Evolutionary conservation across 2,329 filamentous ascomycete species (phyloP), one percentile per base, ranked within the genome.

Genomic region (Curvularia spicifera): DNA sequence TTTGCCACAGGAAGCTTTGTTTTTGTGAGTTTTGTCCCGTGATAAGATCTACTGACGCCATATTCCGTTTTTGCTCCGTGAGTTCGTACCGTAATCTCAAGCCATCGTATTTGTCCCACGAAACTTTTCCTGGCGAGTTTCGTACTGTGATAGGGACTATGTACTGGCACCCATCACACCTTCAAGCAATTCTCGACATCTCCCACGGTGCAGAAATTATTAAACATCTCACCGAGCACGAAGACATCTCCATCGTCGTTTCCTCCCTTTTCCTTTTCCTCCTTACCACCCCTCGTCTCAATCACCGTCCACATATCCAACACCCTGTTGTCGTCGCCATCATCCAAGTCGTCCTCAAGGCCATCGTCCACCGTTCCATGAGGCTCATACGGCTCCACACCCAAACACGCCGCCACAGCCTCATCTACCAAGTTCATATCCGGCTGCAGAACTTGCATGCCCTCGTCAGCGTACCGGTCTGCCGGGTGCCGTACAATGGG

Each of bases 221-320:
- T 60, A 40, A 67, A 64, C 60, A 67, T 47, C 0, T 55, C 53
- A 1, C 55, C 58, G 22, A 56, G 31, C 52, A 24, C 50, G 50
- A 24, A 50, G 5, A 15, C 6, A 3, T n/a, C 22, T 33, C 52
- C 37, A 20, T 24, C 22, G 28, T 8, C 18, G 13, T 39, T 24
- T 13, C 9, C 4, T 26, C 9, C 37, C n/a, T 2, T 48, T 37
- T 29, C 37, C n/a, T n/a, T 29, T 6, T 42, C 37, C 4, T 49
- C 8, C 4, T 7, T 50, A 39, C 18, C 18, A 0, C 0, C 37
- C 10, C 28, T 33, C 26, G 5, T 44, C 53, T 66, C 56, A 48
- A 40, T 22, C 46, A 69, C 56, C 29, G 43, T 51, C 65, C 65
- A 69, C 33, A 67, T 26, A 61, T 70, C 66, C 53, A 68, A 69